These are phyloP conservation scores for Fusarium falciforme DNA, from an alignment of 2,329 filamentous ascomycete species.

Conservation along the genomic window DNA sequence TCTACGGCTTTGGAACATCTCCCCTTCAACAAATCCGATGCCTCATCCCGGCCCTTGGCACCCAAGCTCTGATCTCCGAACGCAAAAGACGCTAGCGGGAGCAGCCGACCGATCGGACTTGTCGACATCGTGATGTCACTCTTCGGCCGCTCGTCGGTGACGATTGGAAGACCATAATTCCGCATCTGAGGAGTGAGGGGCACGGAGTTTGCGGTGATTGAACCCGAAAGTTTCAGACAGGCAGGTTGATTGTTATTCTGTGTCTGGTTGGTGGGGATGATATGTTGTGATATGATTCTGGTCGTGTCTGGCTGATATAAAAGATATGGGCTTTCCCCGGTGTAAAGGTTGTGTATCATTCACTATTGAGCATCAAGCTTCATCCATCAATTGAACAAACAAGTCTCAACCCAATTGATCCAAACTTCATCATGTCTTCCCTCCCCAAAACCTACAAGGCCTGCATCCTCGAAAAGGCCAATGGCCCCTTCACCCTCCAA, in stretches of 20 bases:
- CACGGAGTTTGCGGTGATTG: neutral
- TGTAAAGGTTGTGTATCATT: neutral
- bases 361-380: neutral
- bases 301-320: neutral
- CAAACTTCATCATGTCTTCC: constrained; percentile 41
- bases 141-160: neutral
- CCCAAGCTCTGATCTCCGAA: constrained; percentile 22
- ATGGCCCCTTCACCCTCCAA: constrained; percentile 66
- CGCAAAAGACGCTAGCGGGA: neutral
- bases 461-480: constrained; percentile 66
- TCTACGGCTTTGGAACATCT: constrained; percentile 39
- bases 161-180: constrained; percentile 10
- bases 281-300: constrained; percentile 5
- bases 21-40: neutral
- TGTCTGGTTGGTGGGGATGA: neutral
- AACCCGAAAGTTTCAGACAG: neutral
- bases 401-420: neutral
- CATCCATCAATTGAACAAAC: neutral
- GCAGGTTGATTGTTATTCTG: neutral
- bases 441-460: constrained; percentile 76
- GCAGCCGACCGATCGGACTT: neutral
- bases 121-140: constrained; percentile 23
- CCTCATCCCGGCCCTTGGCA: neutral
- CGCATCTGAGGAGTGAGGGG: neutral
- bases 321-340: neutral